phyloP scores from a whole-genome alignment of 306 rosid genomes.

The Casuarina glauca region DNA sequence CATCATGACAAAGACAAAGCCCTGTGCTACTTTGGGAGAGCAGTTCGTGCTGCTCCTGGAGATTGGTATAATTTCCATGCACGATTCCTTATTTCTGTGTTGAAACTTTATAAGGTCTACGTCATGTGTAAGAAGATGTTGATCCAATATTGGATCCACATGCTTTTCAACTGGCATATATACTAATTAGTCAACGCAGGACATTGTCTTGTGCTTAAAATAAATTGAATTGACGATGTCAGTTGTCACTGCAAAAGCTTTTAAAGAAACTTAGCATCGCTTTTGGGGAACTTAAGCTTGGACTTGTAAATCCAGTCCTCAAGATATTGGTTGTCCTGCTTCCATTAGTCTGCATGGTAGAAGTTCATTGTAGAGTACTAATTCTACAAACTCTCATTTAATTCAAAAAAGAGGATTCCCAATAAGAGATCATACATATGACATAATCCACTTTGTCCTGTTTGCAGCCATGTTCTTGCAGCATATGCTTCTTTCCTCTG shows the following conservation, averaged over 20 bases:
- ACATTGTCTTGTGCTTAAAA: background rate
- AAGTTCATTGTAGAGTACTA: background rate
- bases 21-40: slow-evolving; percentile 54
- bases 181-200: background rate
- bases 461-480: slow-evolving; percentile 70
- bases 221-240: background rate
- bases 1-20: slow-evolving; percentile 61
- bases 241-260: background rate
- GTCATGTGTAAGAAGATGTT: background rate
- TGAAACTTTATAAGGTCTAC: background rate
- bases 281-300: background rate
- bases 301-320: background rate
- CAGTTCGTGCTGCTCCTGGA: slow-evolving; percentile 54
- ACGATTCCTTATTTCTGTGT: background rate
- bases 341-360: background rate
- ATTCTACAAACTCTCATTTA: background rate
- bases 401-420: background rate
- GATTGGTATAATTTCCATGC: slow-evolving; percentile 52
- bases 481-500: slow-evolving; percentile 83
- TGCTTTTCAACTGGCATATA: background rate
- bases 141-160: background rate
- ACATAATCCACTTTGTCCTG: slow-evolving; percentile 7
- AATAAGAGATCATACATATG: background rate
- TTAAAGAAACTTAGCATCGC: background rate
- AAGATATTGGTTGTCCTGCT: background rate